These are phyloP conservation scores for Boletus reticuloceps DNA, from an alignment of 768 basidiomycete species.

Conservation along the genomic window DNA sequence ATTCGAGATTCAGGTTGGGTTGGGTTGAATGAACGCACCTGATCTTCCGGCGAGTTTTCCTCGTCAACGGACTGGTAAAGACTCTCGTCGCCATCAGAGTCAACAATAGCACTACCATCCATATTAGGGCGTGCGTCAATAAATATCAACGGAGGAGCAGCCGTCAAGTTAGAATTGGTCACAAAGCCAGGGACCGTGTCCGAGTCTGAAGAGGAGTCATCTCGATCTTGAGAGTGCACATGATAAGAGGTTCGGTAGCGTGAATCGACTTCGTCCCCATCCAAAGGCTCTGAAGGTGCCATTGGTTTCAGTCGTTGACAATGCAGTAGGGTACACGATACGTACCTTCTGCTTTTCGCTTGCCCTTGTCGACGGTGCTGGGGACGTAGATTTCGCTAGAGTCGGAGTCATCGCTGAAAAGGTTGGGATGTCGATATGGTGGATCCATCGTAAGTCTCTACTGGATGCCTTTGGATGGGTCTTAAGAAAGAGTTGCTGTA, in stretches of 20 bases:
- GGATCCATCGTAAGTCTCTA: conserved; percentile 10
- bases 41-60: neutral
- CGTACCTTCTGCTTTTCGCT: no score
- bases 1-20: neutral
- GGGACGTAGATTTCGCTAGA: neutral
- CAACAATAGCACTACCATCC: neutral
- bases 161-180: neutral
- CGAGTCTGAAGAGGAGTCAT: neutral
- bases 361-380: neutral
- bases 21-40: conserved; percentile 6
- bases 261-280: no score
- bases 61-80: conserved; percentile 14
- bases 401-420: neutral
- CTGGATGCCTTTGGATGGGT: no score
- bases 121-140: neutral
- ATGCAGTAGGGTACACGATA: no score
- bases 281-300: no score
- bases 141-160: neutral
- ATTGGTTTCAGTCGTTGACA: no score
- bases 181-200: neutral
- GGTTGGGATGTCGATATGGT: conserved; percentile 4
- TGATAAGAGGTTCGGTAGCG: no score
- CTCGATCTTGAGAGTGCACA: no score
- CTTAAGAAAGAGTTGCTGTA: neutral
- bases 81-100: conserved; percentile 10